A percentile compares a stretch with the other conserved stretches of the same genome.
phyloP scores from a whole-genome alignment of 1,139 yeast species.

The Pichiaceae sp. region DNA sequence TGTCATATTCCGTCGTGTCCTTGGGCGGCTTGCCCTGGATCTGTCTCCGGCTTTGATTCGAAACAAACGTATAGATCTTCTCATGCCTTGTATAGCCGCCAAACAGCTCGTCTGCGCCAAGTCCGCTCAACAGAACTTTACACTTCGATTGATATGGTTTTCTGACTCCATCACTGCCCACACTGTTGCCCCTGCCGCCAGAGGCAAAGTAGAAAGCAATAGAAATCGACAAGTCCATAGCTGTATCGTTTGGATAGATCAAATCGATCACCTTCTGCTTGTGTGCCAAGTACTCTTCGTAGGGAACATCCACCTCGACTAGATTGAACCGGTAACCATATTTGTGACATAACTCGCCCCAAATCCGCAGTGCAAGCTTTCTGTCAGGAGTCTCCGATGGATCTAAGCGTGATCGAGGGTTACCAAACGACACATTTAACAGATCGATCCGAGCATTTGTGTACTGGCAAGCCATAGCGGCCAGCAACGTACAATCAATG shows the following conservation, averaged over 20 bases:
- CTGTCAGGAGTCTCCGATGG: constrained; percentile 78
- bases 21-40: constrained; percentile 17
- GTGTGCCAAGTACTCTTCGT: constrained; percentile 49
- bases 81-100: constrained; percentile 89
- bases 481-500: constrained; percentile 78
- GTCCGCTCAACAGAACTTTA: constrained; percentile 75
- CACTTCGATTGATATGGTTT: constrained; percentile 39
- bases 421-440: constrained; percentile 92
- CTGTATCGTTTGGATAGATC: constrained; percentile 81
- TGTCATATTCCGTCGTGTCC: constrained; percentile 12
- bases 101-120: constrained; percentile 95
- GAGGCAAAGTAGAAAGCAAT: constrained; percentile 92
- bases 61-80: constrained; percentile 32
- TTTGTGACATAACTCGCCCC: constrained; percentile 36
- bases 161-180: constrained; percentile 7
- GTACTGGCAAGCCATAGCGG: constrained; percentile 31
- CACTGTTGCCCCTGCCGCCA: constrained; percentile 18
- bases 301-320: constrained; percentile 66
- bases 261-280: constrained; percentile 47
- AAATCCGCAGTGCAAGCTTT: constrained; percentile 55
- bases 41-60: constrained; percentile 18
- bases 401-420: constrained; percentile 64
- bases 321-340: constrained; percentile 38
- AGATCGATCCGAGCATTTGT: constrained; percentile 43
- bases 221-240: constrained; percentile 93